Percentiles rank a stretch among this genome's conserved stretches.
Conservation (phyloP, 352 stramenopile genomes). For the Pilasporangium apinafurcum region DNA sequence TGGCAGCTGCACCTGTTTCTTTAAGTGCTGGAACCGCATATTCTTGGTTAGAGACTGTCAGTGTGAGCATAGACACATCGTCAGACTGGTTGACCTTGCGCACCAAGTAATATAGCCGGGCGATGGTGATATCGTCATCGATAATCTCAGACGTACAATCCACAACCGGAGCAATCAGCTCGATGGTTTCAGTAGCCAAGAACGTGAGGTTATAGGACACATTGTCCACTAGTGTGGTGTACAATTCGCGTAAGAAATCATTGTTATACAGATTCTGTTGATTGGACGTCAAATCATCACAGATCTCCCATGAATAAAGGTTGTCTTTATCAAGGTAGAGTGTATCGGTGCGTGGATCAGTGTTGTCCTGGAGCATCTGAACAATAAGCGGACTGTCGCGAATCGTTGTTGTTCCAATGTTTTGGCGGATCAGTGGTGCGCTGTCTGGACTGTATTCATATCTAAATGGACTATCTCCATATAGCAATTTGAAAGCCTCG, state of each 20-base stretch:
- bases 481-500: conserved; percentile 1
- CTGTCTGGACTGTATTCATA: neutral
- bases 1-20: conserved; percentile 15
- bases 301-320: conserved; percentile 13
- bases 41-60: conserved; percentile 28
- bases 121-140: conserved; percentile 13
- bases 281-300: conserved; percentile 2
- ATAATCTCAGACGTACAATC: conserved; percentile 28
- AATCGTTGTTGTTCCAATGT: conserved; percentile 10
- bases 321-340: conserved; percentile 23
- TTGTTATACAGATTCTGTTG: conserved; percentile 20
- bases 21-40: conserved; percentile 23
- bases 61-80: conserved; percentile 17
- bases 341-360: conserved; percentile 12
- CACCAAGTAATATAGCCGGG: conserved; percentile 34
- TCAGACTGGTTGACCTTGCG: conserved; percentile 11
- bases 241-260: conserved; percentile 19
- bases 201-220: conserved; percentile 23
- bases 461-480: neutral
- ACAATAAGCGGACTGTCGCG: conserved; percentile 22
- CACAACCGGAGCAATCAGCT: conserved; percentile 32
- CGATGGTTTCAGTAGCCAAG: conserved; percentile 6
- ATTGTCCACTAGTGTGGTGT: conserved; percentile 7
- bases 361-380: conserved; percentile 8
- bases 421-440: conserved; percentile 6